Conservation (phyloP, 1,284 basidiomycete genomes). For the Cystobasidium pallidum region DNA sequence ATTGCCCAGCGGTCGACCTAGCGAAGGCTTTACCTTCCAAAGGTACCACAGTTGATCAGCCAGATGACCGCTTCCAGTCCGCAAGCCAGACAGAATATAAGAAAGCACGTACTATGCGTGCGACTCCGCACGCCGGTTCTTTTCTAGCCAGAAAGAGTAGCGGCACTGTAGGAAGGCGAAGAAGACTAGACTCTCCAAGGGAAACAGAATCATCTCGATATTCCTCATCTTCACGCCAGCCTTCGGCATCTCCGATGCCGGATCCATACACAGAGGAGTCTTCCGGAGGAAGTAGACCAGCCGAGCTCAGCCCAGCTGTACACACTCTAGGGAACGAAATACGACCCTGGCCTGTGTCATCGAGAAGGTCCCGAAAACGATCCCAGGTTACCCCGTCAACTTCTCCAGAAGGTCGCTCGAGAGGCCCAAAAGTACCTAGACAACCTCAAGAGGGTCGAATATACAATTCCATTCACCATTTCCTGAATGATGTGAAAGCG, state of each 20-base stretch:
- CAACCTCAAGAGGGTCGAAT: neutral
- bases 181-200: too few relatives aligned
- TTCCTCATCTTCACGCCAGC: too few relatives aligned
- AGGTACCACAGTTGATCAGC: neutral
- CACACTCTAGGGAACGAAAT: neutral
- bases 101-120: neutral
- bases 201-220: too few relatives aligned
- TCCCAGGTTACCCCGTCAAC: neutral
- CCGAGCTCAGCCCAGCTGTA: neutral
- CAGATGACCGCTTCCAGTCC: neutral
- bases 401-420: neutral
- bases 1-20: neutral
- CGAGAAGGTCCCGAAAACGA: neutral
- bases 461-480: slow-evolving; percentile 23
- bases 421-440: neutral
- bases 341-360: neutral
- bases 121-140: too few relatives aligned
- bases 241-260: too few relatives aligned
- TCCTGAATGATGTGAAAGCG: slow-evolving; percentile 5
- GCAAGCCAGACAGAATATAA: neutral
- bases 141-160: too few relatives aligned
- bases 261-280: neutral
- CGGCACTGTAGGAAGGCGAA: too few relatives aligned
- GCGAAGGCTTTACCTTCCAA: neutral
- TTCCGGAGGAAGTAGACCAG: neutral